phyloP scores from a whole-genome alignment of 495 filamentous ascomycete species.

The Talaromyces liani region DNA sequence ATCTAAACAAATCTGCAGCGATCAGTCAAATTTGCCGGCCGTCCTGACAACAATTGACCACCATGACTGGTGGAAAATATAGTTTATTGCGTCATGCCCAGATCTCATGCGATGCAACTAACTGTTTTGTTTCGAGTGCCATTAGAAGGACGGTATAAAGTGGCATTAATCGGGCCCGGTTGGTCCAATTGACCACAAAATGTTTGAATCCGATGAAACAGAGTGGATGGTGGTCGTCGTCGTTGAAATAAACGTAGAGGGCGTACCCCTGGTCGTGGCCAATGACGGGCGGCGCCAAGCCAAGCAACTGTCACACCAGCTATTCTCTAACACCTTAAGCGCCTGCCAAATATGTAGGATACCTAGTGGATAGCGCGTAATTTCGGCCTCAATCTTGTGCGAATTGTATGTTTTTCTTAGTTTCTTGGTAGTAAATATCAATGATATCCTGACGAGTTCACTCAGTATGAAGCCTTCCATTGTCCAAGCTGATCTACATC shows the following conservation, averaged over 20 bases:
- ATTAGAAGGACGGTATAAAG: background rate
- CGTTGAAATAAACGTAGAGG: background rate
- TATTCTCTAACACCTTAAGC: background rate
- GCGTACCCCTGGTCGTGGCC: background rate
- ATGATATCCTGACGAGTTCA: background rate
- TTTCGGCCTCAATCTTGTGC: background rate
- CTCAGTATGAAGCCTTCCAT: background rate
- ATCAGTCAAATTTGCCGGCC: background rate
- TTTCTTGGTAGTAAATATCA: background rate
- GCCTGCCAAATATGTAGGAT: background rate
- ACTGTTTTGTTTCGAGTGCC: background rate
- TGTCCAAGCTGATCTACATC: background rate
- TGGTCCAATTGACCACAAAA: background rate
- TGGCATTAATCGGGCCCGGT: background rate
- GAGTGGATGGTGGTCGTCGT: background rate
- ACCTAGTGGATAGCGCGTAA: background rate
- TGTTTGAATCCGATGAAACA: background rate
- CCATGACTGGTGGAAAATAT: background rate
- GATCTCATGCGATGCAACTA: background rate
- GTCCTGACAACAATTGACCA: background rate
- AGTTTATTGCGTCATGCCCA: background rate
- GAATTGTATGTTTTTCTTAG: background rate
- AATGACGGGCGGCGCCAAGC: background rate
- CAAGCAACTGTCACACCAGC: background rate
- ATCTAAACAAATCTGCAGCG: background rate